These are phyloP conservation scores for Puccinia polysora DNA, from an alignment of 1,284 basidiomycete species.

Conservation along the genomic window DNA sequence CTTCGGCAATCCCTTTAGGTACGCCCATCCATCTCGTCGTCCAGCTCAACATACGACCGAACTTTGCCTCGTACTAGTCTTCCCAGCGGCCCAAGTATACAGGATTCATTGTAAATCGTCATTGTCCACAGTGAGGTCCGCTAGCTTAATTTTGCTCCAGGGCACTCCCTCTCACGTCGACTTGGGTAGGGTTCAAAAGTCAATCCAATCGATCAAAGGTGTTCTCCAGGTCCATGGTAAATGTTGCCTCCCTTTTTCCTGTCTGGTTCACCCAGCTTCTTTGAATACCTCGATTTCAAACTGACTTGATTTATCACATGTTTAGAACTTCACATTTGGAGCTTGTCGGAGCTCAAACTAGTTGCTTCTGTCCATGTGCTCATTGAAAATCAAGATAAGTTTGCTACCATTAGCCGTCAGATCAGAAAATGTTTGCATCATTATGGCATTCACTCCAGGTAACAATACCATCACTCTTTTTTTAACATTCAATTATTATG, in stretches of 20 bases:
- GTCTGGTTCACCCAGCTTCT: not conserved
- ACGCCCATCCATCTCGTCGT: conserved; percentile 49
- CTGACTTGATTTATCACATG: not conserved
- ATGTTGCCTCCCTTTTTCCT: not conserved
- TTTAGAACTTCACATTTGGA: conserved; percentile 80
- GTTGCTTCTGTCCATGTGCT: conserved; percentile 95
- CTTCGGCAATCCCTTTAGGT: conserved; percentile 87
- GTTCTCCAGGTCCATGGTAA: conserved; percentile 79
- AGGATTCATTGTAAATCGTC: too few relatives aligned
- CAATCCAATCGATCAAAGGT: conserved; percentile 75
- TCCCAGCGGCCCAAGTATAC: too few relatives aligned
- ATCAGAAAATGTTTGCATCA: conserved; percentile 78
- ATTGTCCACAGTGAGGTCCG: conserved; percentile 73
- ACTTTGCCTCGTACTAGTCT: conserved; percentile 45
- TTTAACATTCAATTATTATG: not conserved
- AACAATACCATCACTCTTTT: not conserved
- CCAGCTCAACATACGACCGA: not conserved
- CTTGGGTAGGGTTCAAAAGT: conserved; percentile 73
- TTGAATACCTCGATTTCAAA: not conserved
- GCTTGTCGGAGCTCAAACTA: conserved; percentile 78
- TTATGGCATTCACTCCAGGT: conserved; percentile 82
- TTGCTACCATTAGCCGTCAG: conserved; percentile 80
- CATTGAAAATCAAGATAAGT: conserved; percentile 63
- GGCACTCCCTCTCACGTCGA: conserved; percentile 86
- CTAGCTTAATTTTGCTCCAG: conserved; percentile 94